Evolutionary conservation across 805 yeast species (phyloP).

Genomic region (Yarrowia divulgata): DNA sequence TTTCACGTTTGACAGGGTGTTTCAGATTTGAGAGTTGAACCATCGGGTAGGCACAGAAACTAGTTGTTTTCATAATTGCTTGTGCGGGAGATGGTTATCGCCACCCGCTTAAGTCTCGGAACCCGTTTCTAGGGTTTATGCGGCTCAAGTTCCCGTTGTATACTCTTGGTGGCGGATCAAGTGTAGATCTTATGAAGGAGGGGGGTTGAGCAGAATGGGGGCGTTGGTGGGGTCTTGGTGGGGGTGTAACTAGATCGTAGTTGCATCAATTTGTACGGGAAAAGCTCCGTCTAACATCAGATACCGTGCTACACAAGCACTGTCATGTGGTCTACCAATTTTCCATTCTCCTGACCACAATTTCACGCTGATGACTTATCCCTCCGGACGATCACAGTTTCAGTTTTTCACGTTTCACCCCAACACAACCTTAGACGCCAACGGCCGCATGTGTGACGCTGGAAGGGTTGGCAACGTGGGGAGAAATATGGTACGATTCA

Average conservation of each 20-base stretch:
- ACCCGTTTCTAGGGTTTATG: slow-evolving; percentile 3
- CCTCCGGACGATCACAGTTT: not conserved
- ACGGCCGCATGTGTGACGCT: slow-evolving; percentile 20
- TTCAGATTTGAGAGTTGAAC: not conserved
- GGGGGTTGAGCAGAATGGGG: not conserved
- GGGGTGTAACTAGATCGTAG: no score
- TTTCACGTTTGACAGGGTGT: slow-evolving; percentile 3
- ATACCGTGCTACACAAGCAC: no score
- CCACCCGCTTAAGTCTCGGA: slow-evolving; percentile 1
- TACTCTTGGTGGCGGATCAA: slow-evolving; percentile 2
- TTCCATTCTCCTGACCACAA: no score
- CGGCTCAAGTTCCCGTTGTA: not conserved
- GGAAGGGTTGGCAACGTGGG: not conserved
- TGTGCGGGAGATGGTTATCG: not conserved
- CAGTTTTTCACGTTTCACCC: slow-evolving; percentile 33
- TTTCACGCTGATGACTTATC: not conserved
- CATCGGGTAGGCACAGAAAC: not conserved
- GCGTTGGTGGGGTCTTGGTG: no score
- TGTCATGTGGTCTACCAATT: no score
- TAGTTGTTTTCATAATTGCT: not conserved
- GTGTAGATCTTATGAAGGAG: slow-evolving; percentile 4
- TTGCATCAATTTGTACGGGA: no score
- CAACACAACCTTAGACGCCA: slow-evolving; percentile 23
- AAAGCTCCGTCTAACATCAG: no score
- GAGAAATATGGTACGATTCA: slow-evolving; percentile 26